Evolutionary conservation across 306 rosid species (phyloP), one percentile per base, ranked within the genome.

Genomic region (Hippophae rhamnoides): DNA sequence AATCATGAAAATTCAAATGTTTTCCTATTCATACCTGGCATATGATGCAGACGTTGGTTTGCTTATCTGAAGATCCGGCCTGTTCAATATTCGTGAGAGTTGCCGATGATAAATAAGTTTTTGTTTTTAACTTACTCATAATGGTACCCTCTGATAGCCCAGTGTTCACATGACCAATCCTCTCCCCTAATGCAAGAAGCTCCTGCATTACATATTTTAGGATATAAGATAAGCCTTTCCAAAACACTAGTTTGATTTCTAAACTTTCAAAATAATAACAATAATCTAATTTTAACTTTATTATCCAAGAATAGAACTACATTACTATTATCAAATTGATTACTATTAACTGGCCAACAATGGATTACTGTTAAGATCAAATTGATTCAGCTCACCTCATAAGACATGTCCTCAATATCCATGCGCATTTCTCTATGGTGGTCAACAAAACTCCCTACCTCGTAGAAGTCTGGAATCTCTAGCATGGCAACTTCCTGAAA

Each of bases 341-440:
- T 40, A 52, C 38, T 63, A 43, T 56, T 40, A 47, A 50, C 52
- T 47, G 13, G 13, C 1, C 65, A 43, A 31, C 41, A 52, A 50
- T n/a, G 27, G 13, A 59, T 60, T 26, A 26, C 48, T 43, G 13
- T 43, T 9, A 25, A 54, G 50, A 63, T 64, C 49, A 43, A 69
- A 42, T 31, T 63, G 65, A 52, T 31, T 49, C 40, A 64, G 38
- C 77, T 74, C 76, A 80, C 99, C 95, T 93, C 99, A 61, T 93
- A 93, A 44, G 99, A 86, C 97, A 93, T 88, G 68, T 93, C 89
- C 80, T 88, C 99, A 50, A 93, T 93, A 80, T 93, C 97, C 87
- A 93, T 60, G 60, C 90, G 94, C 94, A 93, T 79, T 69, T 93
- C 99, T 48, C 95, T 81, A 72, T 93, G 99, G 74, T 86, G 86